Evolutionary conservation across 176 grass and related monocot genomes (phyloP).

Genomic region (Tuctoria greenei): DNA sequence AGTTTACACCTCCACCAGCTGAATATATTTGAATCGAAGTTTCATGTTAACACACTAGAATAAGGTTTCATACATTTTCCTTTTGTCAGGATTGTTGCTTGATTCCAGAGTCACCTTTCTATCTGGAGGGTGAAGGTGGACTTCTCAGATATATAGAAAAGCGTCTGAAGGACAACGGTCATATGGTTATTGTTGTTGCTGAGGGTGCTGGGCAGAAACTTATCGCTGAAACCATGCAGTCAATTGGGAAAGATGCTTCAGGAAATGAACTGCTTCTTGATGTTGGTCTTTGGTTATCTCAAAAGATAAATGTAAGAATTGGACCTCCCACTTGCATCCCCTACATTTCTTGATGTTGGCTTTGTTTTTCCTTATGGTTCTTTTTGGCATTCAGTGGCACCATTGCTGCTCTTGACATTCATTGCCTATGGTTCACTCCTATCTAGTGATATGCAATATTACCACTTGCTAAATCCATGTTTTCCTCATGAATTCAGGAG

Average conservation of each 20-base stretch:
- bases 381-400: background rate
- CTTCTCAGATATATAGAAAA: conserved; percentile 80
- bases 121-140: conserved; percentile 84
- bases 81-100: conserved; percentile 86
- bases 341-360: background rate
- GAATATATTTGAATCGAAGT: conserved; percentile 8
- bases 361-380: background rate
- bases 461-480: conserved; percentile 15
- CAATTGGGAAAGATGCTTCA: conserved; percentile 76
- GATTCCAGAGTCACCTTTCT: conserved; percentile 97
- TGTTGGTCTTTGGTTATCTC: conserved; percentile 95
- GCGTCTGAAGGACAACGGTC: conserved; percentile 81
- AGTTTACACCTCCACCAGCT: conserved; percentile 23
- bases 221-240: conserved; percentile 71
- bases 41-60: conserved; percentile 7
- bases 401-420: background rate
- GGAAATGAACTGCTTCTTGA: conserved; percentile 85
- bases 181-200: conserved; percentile 99
- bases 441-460: background rate
- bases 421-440: background rate
- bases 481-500: conserved; percentile 50
- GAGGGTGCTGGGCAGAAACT: conserved; percentile 96
- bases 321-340: background rate
- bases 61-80: conserved; percentile 14
- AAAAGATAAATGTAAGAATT: conserved; percentile 80